Percentiles rank a stretch among this genome's conserved stretches.
phyloP scores from a whole-genome alignment of 2,329 filamentous ascomycete species.

The Herpotrichia juniperi region DNA sequence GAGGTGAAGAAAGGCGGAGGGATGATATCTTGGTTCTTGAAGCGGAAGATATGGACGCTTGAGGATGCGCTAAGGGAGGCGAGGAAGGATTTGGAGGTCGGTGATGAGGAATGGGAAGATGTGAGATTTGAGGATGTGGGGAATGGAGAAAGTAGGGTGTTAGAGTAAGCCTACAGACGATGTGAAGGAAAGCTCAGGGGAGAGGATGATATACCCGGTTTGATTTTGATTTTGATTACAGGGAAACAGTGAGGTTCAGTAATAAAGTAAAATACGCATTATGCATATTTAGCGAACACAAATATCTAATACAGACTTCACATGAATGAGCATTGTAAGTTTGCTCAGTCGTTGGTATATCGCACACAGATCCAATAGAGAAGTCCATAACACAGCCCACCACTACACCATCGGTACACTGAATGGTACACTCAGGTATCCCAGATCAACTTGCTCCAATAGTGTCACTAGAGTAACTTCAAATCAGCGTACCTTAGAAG shows the following conservation, averaged over 20 bases:
- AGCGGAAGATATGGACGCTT: constrained; percentile 49
- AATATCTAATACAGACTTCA: neutral
- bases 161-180: constrained; percentile 43
- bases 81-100: constrained; percentile 45
- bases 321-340: neutral
- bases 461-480: neutral
- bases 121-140: constrained; percentile 58
- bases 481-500: neutral
- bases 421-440: neutral
- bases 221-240: neutral
- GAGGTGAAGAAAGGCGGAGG: constrained; percentile 67
- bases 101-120: constrained; percentile 46
- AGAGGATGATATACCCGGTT: neutral
- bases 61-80: constrained; percentile 57
- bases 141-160: constrained; percentile 62
- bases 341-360: no score
- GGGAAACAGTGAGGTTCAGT: neutral
- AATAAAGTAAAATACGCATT: neutral
- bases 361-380: no score
- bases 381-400: no score
- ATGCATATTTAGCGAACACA: neutral
- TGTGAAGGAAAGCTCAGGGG: no score
- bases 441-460: neutral
- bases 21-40: constrained; percentile 59
- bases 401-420: no score